Evolutionary conservation across 1,139 yeast genomes (phyloP).

Genomic region (Diutina ranongensis): DNA sequence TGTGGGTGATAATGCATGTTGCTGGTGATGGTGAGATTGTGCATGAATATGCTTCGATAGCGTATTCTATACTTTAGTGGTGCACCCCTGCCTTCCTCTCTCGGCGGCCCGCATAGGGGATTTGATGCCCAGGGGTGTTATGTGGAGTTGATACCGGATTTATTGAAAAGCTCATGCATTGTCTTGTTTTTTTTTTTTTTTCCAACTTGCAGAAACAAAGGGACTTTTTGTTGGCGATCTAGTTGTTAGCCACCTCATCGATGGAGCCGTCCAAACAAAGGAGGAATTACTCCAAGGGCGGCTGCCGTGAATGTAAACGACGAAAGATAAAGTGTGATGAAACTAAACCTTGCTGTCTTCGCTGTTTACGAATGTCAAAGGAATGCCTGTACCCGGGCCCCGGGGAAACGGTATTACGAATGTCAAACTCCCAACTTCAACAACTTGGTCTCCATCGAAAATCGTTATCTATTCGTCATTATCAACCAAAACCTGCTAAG

Average conservation of each 20-base stretch:
- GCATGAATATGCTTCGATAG: background rate
- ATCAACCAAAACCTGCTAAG: background rate
- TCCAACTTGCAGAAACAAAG: background rate
- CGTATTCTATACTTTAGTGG: background rate
- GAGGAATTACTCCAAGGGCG: constrained; percentile 22
- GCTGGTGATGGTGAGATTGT: background rate
- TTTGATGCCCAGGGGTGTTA: background rate
- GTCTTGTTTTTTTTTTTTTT: background rate
- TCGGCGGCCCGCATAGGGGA: background rate
- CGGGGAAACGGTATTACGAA: constrained; percentile 14
- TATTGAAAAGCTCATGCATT: background rate
- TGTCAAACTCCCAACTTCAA: constrained; percentile 6
- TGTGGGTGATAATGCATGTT: background rate
- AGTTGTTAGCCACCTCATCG: background rate
- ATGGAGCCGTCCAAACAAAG: background rate
- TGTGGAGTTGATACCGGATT: background rate
- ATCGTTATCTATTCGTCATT: background rate
- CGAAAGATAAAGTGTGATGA: constrained; percentile 46
- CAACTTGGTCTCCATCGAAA: background rate
- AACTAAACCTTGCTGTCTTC: constrained; percentile 43
- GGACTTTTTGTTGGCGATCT: background rate
- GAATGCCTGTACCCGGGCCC: constrained; percentile 21
- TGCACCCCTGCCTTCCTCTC: background rate
- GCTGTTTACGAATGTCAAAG: constrained; percentile 24
- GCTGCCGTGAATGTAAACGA: constrained; percentile 31